Evolutionary conservation across 2,329 filamentous ascomycete species (phyloP).

Genomic region (Endothia cerciana): DNA sequence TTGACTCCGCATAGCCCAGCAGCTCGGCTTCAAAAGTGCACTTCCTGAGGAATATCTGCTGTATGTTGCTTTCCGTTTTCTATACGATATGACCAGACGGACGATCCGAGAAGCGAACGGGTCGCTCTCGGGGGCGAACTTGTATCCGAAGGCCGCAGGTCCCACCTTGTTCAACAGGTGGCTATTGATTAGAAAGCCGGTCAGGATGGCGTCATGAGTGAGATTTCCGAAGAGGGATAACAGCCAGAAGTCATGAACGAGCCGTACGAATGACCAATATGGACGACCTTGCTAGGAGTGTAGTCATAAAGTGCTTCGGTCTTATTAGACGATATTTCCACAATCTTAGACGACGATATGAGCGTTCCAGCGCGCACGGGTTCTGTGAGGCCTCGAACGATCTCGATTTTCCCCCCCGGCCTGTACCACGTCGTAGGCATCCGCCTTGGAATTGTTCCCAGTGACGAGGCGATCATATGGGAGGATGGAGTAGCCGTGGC

Average conservation of each 20-base stretch:
- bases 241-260: constrained; percentile 26
- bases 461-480: constrained; percentile 45
- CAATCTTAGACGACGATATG: constrained; percentile 30
- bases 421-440: constrained; percentile 46
- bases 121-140: constrained; percentile 31
- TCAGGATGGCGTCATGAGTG: constrained; percentile 44
- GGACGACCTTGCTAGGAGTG: constrained; percentile 38
- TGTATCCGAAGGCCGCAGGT: constrained; percentile 31
- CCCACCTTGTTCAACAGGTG: constrained; percentile 28
- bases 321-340: constrained; percentile 9
- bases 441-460: constrained; percentile 41
- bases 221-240: constrained; percentile 35
- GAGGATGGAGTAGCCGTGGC: constrained; percentile 44
- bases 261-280: constrained; percentile 36
- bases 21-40: constrained; percentile 37
- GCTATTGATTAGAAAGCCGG: constrained; percentile 37
- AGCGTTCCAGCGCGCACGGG: constrained; percentile 41
- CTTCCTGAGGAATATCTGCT: constrained; percentile 40
- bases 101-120: constrained; percentile 31
- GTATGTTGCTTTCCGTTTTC: constrained; percentile 34
- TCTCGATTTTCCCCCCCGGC: constrained; percentile 42
- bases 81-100: constrained; percentile 34
- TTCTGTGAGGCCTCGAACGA: constrained; percentile 42
- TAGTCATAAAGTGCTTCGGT: constrained; percentile 29
- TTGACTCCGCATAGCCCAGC: constrained; percentile 37